Evolutionary conservation across 2,329 filamentous ascomycete species (phyloP).

Genomic region (Penicillium olsonii): DNA sequence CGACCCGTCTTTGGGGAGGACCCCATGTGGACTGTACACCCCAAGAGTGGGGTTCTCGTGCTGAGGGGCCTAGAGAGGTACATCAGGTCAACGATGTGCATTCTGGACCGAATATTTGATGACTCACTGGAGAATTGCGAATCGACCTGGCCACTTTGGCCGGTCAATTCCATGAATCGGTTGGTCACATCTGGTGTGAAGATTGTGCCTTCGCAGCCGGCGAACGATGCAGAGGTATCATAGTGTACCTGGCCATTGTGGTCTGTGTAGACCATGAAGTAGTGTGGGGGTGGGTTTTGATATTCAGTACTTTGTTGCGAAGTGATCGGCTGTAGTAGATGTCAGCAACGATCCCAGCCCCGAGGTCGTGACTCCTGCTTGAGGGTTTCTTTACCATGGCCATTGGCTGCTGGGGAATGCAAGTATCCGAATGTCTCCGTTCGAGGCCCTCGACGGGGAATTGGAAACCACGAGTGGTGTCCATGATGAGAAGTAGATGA

Average conservation of each 20-base stretch:
- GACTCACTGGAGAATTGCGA: conserved; percentile 30
- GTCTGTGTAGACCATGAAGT: conserved; percentile 41
- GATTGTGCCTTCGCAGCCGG: conserved; percentile 32
- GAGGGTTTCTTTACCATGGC: conserved; percentile 18
- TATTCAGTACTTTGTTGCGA: conserved; percentile 23
- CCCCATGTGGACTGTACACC: conserved; percentile 24
- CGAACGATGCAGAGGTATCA: conserved; percentile 36
- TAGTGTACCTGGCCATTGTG: conserved; percentile 35
- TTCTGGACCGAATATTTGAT: background rate
- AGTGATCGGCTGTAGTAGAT: conserved; percentile 17
- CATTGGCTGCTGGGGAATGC: conserved; percentile 12
- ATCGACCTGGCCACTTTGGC: conserved; percentile 20
- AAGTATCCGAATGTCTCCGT: conserved; percentile 24
- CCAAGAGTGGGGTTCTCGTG: conserved; percentile 11
- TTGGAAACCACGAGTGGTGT: conserved; percentile 16
- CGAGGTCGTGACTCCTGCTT: background rate
- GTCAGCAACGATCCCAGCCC: background rate
- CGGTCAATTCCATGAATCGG: conserved; percentile 33
- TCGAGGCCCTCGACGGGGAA: conserved; percentile 16
- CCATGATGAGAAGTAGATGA: conserved; percentile 9
- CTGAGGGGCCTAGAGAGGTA: conserved; percentile 9
- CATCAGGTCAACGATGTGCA: background rate
- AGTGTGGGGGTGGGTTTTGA: conserved; percentile 32
- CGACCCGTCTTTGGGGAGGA: conserved; percentile 17
- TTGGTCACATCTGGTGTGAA: conserved; percentile 40